Evolutionary conservation across 495 filamentous ascomycete genomes (phyloP), one percentile per base, ranked within the genome.

Genomic region (Annulohypoxylon nitens): DNA sequence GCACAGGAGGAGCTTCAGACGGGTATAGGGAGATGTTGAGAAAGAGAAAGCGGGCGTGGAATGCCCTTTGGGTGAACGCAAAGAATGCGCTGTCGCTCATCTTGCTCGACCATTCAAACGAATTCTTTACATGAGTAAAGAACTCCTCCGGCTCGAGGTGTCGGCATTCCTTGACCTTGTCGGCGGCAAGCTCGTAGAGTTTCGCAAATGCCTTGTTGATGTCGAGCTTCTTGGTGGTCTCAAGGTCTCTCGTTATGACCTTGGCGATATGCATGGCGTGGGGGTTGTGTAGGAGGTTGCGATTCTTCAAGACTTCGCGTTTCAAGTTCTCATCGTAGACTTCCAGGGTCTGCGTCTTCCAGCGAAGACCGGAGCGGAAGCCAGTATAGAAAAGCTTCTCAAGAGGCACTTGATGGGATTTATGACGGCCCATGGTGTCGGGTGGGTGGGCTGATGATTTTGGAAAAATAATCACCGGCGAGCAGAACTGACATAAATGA

Each of bases 41-140:
- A 14, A 67, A 77, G 10, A 75, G 16, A 2, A 41, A 37, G 3
- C 75, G 55, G 0, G 72, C 75, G 23, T 77, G 73, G 20, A 77
- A 70, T 3, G 69, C 64, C 10, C 70, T 75, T 55, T 76, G 74
- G 0, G 75, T 76, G 25, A 76, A 74, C 0, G 75, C 75, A 67
- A 71, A 76, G 61, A 75, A 75, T 8, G 63, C 75, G 0, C 55
- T 33, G 47, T 71, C 59, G 0, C 8, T 51, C 26, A 75, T 23
- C 7, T 23, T 41, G 9, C 2, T 14, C 0, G 64, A 75, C 71
- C 67, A 77, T 2, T 7, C 0, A 10, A 60, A 60, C 0, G 62
- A 75, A 3, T 77, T 70, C 37, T 77, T 74, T 2, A 73, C 62
- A 0, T 2, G 2, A 1, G 65, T 41, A 7, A 77, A 77, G 20